phyloP scores from a whole-genome alignment of 2,329 filamentous ascomycete species.

The Ophiocordyceps unilateralis region DNA sequence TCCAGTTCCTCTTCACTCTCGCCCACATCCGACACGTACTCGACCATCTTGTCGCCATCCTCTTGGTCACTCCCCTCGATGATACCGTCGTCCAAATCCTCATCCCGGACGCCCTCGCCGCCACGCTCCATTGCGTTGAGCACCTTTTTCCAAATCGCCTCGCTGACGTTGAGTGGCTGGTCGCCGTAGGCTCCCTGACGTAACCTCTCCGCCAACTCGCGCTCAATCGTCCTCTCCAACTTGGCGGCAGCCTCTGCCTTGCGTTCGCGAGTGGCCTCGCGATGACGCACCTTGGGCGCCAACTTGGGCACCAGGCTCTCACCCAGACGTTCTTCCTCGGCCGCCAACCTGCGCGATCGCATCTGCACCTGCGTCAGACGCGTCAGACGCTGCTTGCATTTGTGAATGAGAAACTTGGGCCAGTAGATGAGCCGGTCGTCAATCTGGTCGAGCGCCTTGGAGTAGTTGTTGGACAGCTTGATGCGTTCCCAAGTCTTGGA shows the following conservation, averaged over 20 bases:
- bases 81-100: slow-evolving; percentile 76
- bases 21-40: slow-evolving; percentile 86
- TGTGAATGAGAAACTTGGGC: slow-evolving; percentile 84
- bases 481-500: slow-evolving; percentile 91
- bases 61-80: slow-evolving; percentile 61
- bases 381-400: slow-evolving; percentile 92
- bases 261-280: slow-evolving; percentile 59
- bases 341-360: slow-evolving; percentile 59
- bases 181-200: slow-evolving; percentile 90
- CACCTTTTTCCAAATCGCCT: slow-evolving; percentile 94
- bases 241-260: slow-evolving; percentile 75
- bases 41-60: slow-evolving; percentile 54
- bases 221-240: slow-evolving; percentile 88
- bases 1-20: slow-evolving; percentile 65
- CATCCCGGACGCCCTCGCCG: slow-evolving; percentile 66
- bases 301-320: slow-evolving; percentile 78
- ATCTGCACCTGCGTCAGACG: slow-evolving; percentile 84
- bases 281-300: slow-evolving; percentile 71
- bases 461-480: slow-evolving; percentile 78
- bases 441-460: slow-evolving; percentile 72
- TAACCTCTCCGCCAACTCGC: slow-evolving; percentile 81
- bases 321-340: slow-evolving; percentile 76
- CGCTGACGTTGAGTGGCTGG: slow-evolving; percentile 84
- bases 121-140: slow-evolving; percentile 76
- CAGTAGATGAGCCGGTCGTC: slow-evolving; percentile 81